A percentile compares a stretch with the other conserved stretches of the same genome.
Conservation (phyloP, 805 yeast species). For the Nakazawaea holstii region DNA sequence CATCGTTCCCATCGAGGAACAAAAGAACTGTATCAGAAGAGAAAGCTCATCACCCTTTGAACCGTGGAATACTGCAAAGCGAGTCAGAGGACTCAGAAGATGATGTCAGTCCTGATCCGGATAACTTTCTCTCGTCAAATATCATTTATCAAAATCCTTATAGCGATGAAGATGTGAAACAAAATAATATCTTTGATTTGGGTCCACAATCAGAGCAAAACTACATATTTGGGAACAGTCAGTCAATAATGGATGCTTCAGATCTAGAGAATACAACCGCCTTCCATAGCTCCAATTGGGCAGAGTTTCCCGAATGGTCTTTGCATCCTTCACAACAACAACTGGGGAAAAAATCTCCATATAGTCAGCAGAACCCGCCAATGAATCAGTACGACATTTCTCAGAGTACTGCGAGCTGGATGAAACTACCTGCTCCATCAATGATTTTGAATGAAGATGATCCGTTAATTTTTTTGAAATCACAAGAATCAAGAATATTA, state of each 20-base stretch:
- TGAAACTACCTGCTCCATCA: slow-evolving; percentile 6
- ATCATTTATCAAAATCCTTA: slow-evolving; percentile 1
- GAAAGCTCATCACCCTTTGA: neutral
- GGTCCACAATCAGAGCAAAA: slow-evolving; percentile 19
- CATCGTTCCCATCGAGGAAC: slow-evolving; percentile 3
- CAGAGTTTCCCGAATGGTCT: slow-evolving; percentile 10
- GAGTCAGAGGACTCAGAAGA: neutral
- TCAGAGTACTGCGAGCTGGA: neutral
- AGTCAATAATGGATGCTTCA: neutral
- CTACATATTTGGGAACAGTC: slow-evolving; percentile 1
- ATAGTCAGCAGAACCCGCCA: neutral
- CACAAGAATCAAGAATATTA: slow-evolving; percentile 22
- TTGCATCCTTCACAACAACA: neutral
- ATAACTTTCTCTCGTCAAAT: neutral
- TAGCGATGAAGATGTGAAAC: neutral
- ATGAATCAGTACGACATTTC: neutral
- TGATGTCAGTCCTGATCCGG: neutral
- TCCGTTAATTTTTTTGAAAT: slow-evolving; percentile 28
- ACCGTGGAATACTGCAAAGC: neutral
- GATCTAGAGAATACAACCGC: too few relatives aligned
- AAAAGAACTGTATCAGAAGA: neutral
- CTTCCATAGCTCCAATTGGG: neutral
- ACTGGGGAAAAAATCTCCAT: neutral
- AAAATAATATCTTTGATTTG: slow-evolving; percentile 14
- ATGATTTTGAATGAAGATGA: slow-evolving; percentile 15